Percentiles rank a stretch among this genome's conserved stretches.
Conservation (phyloP, 2,329 filamentous ascomycete genomes). For the Colletotrichum trifolii region DNA sequence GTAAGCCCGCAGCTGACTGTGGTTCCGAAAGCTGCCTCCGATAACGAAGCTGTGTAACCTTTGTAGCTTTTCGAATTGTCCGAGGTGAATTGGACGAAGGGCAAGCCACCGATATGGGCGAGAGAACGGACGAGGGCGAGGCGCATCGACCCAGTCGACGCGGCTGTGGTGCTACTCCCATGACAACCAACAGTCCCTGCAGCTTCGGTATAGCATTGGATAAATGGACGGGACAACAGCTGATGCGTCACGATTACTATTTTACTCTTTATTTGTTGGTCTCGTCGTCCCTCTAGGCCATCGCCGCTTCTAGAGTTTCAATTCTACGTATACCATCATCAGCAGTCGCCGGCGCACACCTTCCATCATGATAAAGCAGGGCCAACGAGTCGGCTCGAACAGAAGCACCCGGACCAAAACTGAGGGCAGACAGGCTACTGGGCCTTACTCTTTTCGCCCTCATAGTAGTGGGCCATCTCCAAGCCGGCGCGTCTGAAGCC, state of each 20-base stretch:
- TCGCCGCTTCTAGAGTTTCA: constrained; percentile 10
- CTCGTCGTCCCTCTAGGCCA: not conserved
- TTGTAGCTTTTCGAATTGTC: too few relatives aligned
- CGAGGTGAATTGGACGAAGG: too few relatives aligned
- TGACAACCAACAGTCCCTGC: too few relatives aligned
- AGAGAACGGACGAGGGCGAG: too few relatives aligned
- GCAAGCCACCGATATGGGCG: too few relatives aligned
- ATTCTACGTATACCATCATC: constrained; percentile 20
- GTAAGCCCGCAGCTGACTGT: not conserved
- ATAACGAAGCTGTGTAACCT: too few relatives aligned
- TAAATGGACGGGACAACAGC: not conserved
- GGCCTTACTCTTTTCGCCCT: constrained; percentile 61
- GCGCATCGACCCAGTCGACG: too few relatives aligned
- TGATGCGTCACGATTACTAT: constrained; percentile 10
- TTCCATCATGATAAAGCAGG: constrained; percentile 1
- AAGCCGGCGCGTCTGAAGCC: constrained; percentile 91
- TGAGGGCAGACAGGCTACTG: constrained; percentile 36
- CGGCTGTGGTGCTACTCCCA: too few relatives aligned
- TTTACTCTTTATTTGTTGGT: constrained; percentile 8
- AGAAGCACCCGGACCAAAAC: not conserved
- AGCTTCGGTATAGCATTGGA: not conserved
- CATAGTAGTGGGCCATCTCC: constrained; percentile 98
- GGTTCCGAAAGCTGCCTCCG: too few relatives aligned
- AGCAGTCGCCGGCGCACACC: constrained; percentile 27
- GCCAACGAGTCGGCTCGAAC: not conserved